These are phyloP conservation scores for Phyllosticta ampelicida DNA, from an alignment of 2,329 filamentous ascomycete species.

Conservation along the genomic window DNA sequence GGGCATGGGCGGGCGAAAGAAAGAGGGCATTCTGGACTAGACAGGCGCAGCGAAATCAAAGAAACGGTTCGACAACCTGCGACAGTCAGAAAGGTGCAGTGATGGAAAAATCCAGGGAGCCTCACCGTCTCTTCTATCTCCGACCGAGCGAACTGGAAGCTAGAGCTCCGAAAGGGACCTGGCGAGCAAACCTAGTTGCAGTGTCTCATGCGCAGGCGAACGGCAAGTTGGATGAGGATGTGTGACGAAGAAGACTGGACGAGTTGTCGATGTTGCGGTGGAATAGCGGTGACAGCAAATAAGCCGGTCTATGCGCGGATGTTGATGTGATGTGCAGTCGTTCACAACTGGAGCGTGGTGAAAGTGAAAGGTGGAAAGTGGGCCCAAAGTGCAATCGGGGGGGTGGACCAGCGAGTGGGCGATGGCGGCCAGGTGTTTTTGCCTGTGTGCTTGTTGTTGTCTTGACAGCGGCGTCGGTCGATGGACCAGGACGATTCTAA, in stretches of 20 bases:
- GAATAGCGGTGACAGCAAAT: neutral
- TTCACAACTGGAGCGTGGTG: neutral
- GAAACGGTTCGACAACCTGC: conserved; percentile 33
- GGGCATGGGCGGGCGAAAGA: conserved; percentile 36
- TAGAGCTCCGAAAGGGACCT: conserved; percentile 24
- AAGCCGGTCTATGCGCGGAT: neutral
- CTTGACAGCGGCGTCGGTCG: neutral
- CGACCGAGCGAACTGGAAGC: conserved; percentile 24
- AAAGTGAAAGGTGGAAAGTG: no score
- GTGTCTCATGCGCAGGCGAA: conserved; percentile 25
- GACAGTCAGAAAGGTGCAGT: conserved; percentile 1
- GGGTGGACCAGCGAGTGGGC: neutral
- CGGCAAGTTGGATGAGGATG: neutral
- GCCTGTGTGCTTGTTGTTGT: neutral
- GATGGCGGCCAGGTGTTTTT: neutral
- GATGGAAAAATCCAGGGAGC: conserved; percentile 8
- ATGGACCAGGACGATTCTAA: conserved; percentile 11
- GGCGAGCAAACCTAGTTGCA: conserved; percentile 21
- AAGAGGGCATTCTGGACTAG: conserved; percentile 36
- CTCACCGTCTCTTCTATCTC: conserved; percentile 31
- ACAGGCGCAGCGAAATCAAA: conserved; percentile 26
- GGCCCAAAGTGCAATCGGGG: neutral
- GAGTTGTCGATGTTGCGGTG: neutral
- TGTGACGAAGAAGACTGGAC: neutral
- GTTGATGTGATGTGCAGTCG: neutral